These are phyloP conservation scores for Colletotrichum tropicale DNA, from an alignment of 2,329 filamentous ascomycete species.

Conservation along the genomic window DNA sequence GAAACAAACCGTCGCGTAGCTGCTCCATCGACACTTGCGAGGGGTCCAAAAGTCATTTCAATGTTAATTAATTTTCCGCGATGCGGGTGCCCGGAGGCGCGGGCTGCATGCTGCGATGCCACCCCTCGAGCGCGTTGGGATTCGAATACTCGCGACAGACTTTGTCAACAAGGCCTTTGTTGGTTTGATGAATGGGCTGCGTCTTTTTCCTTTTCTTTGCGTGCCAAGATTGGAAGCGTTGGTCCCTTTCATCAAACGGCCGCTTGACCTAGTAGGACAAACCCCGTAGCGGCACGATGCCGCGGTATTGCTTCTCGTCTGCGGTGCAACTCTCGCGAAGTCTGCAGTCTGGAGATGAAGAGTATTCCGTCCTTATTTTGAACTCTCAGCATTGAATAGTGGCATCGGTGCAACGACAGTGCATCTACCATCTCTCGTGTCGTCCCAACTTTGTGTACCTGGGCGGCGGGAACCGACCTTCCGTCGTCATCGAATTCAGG, in stretches of 20 bases:
- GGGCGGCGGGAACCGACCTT: not conserved
- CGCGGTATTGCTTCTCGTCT: not conserved
- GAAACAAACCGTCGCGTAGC: constrained; percentile 13
- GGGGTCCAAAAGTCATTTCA: constrained; percentile 10
- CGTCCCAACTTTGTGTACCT: constrained; percentile 14
- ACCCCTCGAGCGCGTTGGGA: not conserved
- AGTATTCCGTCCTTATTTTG: not conserved
- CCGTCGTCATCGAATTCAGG: constrained; percentile 7
- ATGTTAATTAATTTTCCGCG: constrained; percentile 7
- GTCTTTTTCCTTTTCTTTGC: not conserved
- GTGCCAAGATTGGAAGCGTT: not conserved
- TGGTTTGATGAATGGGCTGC: not conserved
- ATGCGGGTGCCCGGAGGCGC: not conserved
- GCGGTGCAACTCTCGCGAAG: not conserved
- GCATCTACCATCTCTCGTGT: not conserved
- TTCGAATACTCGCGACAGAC: not conserved
- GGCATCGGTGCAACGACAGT: not conserved
- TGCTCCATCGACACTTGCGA: not conserved
- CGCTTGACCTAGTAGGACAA: not conserved
- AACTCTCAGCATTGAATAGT: not conserved
- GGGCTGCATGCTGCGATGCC: not conserved
- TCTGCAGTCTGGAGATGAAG: not conserved
- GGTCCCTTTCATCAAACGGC: not conserved
- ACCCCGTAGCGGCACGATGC: not conserved
- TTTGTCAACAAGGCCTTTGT: not conserved